Base-by-base conservation (phyloP, 345 rosid genomes). In the Iberis pinnata region DNA sequence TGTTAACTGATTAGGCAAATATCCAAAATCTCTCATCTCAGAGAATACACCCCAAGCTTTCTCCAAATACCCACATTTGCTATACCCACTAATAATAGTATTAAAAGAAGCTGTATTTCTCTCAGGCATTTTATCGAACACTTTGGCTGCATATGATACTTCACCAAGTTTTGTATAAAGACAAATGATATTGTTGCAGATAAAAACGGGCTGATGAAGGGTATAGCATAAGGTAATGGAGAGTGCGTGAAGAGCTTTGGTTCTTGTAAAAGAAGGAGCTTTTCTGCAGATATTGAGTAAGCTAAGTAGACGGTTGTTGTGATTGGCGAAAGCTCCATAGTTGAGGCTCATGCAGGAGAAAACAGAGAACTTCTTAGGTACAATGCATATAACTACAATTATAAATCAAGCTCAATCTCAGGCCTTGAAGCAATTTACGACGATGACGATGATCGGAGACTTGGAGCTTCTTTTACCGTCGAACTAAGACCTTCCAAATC, bases 171-270 rank as follows among this genome's bases (percentile, higher is more conserved):
- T 64, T 0, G 61, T 70, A 38, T 82, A 84, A 0, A 60, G 22
- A 0, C 51, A 36, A 7, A 84, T 69, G 58, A 90, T 59, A 54
- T 80, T 90, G 66, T 90, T 90, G 71, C 43, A 39, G 26, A 87
- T 19, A 50, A 49, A 84, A 51, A 80, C 44, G 32, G 84, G 68
- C 57, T 87, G 95, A 16, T 47, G 38, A 18, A 72, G 58, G 42
- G 56, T 53, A 9, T 71, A 46, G 6, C 72, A 75, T 45, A 73
- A 47, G 1, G 86, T 82, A 51, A 79, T 63, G 56, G 73, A 39
- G 26, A 87, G 80, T 0, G 93, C 98, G 26, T 87, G 96, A 24
- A 87, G 84, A 64, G 75, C 51, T 51, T 76, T 81, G 10, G 81
- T 70, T 12, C 61, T 69, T 18, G 60, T 43, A 40, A 87, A 69